Conservation (phyloP, 2,329 filamentous ascomycete genomes). For the Penicillium sp. region DNA sequence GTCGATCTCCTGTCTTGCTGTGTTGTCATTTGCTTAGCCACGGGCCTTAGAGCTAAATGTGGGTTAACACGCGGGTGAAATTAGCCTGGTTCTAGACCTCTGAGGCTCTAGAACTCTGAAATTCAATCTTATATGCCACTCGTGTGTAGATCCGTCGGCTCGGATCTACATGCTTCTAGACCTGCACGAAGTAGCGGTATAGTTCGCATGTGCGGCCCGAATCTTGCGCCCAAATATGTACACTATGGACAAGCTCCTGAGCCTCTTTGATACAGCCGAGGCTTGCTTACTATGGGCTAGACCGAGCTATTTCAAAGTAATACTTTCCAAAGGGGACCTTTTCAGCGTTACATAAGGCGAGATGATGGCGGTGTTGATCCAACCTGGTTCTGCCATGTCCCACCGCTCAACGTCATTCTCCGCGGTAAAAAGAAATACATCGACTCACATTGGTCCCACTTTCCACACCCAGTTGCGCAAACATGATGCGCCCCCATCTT, state of each 20-base stretch:
- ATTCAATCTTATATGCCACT: no score
- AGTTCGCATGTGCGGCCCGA: neutral
- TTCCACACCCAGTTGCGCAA: constrained; percentile 6
- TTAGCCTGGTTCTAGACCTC: neutral
- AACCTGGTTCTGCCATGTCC: constrained; percentile 23
- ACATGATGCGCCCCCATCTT: constrained; percentile 34
- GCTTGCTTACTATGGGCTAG: neutral
- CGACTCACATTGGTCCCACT: constrained; percentile 10
- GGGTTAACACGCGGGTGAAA: neutral
- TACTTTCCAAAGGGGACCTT: no score
- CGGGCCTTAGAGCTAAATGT: neutral
- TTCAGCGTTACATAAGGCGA: no score
- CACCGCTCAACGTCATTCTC: constrained; percentile 32
- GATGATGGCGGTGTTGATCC: neutral
- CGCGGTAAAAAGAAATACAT: constrained; percentile 24
- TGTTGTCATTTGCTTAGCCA: neutral
- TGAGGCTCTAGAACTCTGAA: neutral
- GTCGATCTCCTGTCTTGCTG: neutral
- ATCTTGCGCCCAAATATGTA: neutral
- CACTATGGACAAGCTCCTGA: neutral
- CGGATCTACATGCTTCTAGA: neutral
- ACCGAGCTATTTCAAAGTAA: neutral
- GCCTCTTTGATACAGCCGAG: neutral
- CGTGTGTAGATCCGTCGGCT: neutral
- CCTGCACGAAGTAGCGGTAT: neutral